Conservation (phyloP, 2,329 filamentous ascomycete species). For the Helicocarpus griseus region DNA sequence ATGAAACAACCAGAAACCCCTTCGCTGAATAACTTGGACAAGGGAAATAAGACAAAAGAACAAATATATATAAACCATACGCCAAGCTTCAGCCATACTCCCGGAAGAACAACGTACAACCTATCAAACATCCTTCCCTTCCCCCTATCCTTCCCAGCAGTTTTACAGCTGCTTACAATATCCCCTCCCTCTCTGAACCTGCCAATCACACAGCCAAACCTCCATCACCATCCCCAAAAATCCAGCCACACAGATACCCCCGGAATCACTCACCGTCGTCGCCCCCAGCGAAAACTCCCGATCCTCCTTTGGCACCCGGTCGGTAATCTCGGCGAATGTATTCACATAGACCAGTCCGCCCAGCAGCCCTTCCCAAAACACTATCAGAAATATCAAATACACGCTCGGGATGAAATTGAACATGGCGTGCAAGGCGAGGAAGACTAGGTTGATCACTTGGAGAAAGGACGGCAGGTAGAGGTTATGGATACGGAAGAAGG, state of each 20-base stretch:
- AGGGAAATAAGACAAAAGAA: too few species aligned
- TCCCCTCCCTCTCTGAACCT: slow-evolving; percentile 68
- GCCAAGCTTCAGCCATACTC: too few species aligned
- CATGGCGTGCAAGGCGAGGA: slow-evolving; percentile 68
- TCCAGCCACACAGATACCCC: slow-evolving; percentile 78
- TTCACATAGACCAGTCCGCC: slow-evolving; percentile 92
- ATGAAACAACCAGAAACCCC: neutral
- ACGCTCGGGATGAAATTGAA: slow-evolving; percentile 75
- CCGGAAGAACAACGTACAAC: too few species aligned
- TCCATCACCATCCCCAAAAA: slow-evolving; percentile 77
- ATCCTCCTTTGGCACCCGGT: slow-evolving; percentile 65
- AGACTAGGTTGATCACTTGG: slow-evolving; percentile 65
- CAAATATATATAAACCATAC: neutral
- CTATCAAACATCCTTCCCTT: neutral
- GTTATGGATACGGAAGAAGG: slow-evolving; percentile 70
- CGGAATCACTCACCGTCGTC: slow-evolving; percentile 85
- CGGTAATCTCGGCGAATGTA: slow-evolving; percentile 88
- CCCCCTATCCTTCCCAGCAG: neutral
- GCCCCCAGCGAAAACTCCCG: slow-evolving; percentile 86
- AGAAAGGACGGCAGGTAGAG: slow-evolving; percentile 76
- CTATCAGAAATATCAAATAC: slow-evolving; percentile 71
- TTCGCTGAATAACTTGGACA: too few species aligned
- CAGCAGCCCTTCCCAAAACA: slow-evolving; percentile 91
- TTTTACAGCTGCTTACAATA: slow-evolving; percentile 54
- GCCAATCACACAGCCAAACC: slow-evolving; percentile 70